A percentile compares a stretch with the other conserved stretches of the same genome.
Conservation (phyloP, 2,329 filamentous ascomycete species). For the Ophiostoma novo-ulmi region DNA sequence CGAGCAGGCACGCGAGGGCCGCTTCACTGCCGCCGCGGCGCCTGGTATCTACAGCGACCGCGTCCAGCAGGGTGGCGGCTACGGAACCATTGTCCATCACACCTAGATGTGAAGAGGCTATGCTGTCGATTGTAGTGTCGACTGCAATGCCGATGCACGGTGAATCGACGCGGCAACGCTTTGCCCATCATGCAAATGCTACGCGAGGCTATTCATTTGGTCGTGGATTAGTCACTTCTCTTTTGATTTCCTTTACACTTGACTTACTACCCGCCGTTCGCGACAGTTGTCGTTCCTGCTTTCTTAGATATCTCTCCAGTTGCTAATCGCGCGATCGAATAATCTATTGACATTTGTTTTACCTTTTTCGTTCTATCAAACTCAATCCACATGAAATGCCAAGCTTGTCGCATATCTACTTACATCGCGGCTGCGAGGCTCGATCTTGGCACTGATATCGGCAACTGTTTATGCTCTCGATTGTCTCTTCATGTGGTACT, state of each 20-base stretch:
- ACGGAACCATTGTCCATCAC: conserved; percentile 27
- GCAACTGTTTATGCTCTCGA: not conserved
- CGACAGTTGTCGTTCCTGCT: not conserved
- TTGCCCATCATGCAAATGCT: not conserved
- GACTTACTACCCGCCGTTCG: not conserved
- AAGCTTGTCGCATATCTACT: not conserved
- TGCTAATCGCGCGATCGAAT: not conserved
- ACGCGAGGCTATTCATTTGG: not conserved
- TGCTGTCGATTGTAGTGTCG: not conserved
- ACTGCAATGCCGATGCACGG: too few species aligned
- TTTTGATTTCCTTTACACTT: not conserved
- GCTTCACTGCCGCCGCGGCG: conserved; percentile 49
- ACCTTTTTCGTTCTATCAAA: too few species aligned
- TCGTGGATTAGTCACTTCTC: not conserved
- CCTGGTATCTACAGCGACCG: conserved; percentile 67
- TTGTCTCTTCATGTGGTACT: not conserved
- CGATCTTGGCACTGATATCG: not conserved
- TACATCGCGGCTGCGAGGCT: not conserved
- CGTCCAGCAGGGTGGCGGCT: conserved; percentile 65
- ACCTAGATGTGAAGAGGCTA: conserved; percentile 17
- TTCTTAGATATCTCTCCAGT: not conserved
- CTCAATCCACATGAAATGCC: not conserved
- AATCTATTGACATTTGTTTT: too few species aligned
- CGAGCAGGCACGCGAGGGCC: conserved; percentile 57
- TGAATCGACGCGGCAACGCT: not conserved